Evolutionary conservation across 2,329 filamentous ascomycete species (phyloP).

Genomic region (Trichophaea hybrida): DNA sequence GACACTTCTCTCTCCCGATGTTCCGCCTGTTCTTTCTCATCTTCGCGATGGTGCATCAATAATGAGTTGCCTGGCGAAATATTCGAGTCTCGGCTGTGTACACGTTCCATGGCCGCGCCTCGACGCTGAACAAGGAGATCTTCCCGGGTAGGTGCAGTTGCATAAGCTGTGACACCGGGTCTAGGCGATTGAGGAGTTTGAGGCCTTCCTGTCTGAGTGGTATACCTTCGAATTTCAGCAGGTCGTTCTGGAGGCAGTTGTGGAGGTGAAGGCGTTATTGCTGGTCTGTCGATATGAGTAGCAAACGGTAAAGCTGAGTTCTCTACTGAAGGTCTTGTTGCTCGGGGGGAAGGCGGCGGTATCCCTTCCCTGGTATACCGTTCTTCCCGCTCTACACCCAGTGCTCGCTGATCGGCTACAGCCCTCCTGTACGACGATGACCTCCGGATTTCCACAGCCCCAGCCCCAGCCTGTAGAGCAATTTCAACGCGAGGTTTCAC

Average conservation of each 20-base stretch:
- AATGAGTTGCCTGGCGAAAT: conserved; percentile 26
- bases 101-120: conserved; percentile 22
- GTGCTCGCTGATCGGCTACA: neutral
- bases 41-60: conserved; percentile 23
- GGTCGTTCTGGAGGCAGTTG: conserved; percentile 9
- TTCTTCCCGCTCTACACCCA: neutral
- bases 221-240: conserved; percentile 13
- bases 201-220: conserved; percentile 14
- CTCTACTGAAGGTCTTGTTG: neutral
- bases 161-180: conserved; percentile 22
- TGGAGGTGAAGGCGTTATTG: neutral
- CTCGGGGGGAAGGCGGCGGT: neutral
- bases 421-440: neutral
- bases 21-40: conserved; percentile 16
- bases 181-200: conserved; percentile 17
- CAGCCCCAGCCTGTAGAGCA: neutral
- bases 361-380: neutral
- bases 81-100: conserved; percentile 14
- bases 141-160: conserved; percentile 26
- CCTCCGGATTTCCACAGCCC: neutral
- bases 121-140: conserved; percentile 18
- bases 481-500: neutral
- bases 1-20: conserved; percentile 44
- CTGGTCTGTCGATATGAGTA: neutral
- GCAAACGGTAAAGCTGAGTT: conserved; percentile 8